Conservation (phyloP, 2,329 filamentous ascomycete genomes). For the Alternaria solani region DNA sequence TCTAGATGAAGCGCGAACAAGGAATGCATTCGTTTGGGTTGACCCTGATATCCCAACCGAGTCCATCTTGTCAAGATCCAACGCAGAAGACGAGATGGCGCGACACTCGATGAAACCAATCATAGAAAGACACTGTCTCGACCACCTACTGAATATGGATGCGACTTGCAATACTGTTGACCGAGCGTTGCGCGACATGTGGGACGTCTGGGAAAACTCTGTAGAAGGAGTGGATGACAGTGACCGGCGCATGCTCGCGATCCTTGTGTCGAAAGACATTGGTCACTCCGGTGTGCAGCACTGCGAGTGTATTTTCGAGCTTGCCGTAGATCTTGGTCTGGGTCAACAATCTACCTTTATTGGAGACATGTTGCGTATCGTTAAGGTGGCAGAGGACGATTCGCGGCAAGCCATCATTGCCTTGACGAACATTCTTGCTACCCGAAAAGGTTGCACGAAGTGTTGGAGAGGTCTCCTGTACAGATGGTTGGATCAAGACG, state of each 20-base stretch:
- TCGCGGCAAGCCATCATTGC: conserved; percentile 22
- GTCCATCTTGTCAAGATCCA: neutral
- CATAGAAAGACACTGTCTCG: conserved; percentile 29
- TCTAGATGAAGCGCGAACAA: neutral
- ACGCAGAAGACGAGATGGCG: neutral
- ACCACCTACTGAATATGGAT: conserved; percentile 24
- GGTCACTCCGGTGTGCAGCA: conserved; percentile 16
- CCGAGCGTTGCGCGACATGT: conserved; percentile 24
- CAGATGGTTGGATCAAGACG: conserved; percentile 21
- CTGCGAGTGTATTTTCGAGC: conserved; percentile 29
- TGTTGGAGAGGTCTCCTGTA: conserved; percentile 38
- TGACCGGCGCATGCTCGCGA: conserved; percentile 25
- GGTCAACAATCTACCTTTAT: conserved; percentile 20
- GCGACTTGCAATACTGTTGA: conserved; percentile 15
- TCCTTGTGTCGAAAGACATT: conserved; percentile 21
- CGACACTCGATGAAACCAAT: conserved; percentile 20
- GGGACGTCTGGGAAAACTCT: conserved; percentile 31
- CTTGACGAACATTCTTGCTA: conserved; percentile 27
- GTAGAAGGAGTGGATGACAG: conserved; percentile 6
- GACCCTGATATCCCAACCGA: neutral
- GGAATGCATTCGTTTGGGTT: neutral
- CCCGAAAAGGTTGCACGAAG: conserved; percentile 7
- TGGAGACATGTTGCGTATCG: conserved; percentile 16
- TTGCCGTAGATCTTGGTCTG: conserved; percentile 16
- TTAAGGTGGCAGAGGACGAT: conserved; percentile 11